Evolutionary conservation across 768 basidiomycete species (phyloP), one percentile per base, ranked within the genome.

Genomic region (Macrolepiota dolichaula): DNA sequence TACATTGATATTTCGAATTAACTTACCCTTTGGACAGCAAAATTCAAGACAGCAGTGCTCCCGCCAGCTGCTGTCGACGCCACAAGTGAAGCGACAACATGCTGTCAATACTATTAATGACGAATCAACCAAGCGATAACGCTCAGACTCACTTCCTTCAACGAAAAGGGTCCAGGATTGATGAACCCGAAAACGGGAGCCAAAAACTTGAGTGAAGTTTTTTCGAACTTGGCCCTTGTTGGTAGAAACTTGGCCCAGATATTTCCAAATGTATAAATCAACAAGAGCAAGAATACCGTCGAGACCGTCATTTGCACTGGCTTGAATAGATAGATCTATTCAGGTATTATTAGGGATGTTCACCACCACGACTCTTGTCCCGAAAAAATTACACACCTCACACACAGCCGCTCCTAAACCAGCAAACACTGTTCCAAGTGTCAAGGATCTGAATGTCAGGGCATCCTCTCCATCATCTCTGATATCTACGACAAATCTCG

Each of bases 391-490:
- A 62, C 73, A 13, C 58, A 83, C 84, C 79, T 87, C 83, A 57
- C 72, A 74, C 44, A 87, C 71, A 6, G 83, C 79, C n/a, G 86
- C 84, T 7, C 84, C 84, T 25, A 87, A 72, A 11, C 80, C 84
- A 22, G 84, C 83, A 64, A 85, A 76, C 0, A 82, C 60, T 0
- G 85, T 85, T 2, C 84, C 85, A n/a, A 86, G 67, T 35, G 81
- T 66, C 13, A 84, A 63, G 3, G 85, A 86, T 25, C 85, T 75
- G 65, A 87, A 80, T 0, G 85, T 86, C 27, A 86, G 67, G 1
- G 85, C 77, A 17, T 74, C 71, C 55, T 85, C 85, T 12, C 77
- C 81, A 65, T 86, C 85, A 69, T 87, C 86, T 25, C 84, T 77
- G 22, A 80, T 47, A 65, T 85, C 84, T 61, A 86, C 76, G n/a